A percentile compares a stretch with the other conserved stretches of the same genome.
These are phyloP conservation scores for Neurospora pannonica DNA, from an alignment of 495 filamentous ascomycete species.

Conservation along the genomic window DNA sequence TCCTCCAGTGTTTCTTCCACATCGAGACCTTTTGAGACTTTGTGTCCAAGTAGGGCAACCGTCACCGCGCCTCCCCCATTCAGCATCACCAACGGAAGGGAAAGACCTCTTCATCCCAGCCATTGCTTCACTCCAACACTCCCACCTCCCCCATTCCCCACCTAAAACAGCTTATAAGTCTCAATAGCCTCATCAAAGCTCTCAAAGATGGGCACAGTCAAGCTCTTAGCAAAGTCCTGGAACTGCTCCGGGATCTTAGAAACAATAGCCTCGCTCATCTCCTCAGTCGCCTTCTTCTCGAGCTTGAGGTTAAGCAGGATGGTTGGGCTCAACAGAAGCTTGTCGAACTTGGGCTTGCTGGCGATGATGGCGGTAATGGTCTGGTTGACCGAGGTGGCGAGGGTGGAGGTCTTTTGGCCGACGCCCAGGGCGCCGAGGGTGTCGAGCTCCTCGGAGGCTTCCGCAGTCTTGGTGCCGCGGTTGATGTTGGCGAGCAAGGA, in stretches of 20 bases:
- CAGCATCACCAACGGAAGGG: not conserved
- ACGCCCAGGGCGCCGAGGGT: slow-evolving; percentile 14
- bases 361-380: slow-evolving; percentile 18
- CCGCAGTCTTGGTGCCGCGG: slow-evolving; percentile 19
- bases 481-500: slow-evolving; percentile 23
- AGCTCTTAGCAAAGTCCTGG: slow-evolving; percentile 11
- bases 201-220: slow-evolving; percentile 19
- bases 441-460: slow-evolving; percentile 9
- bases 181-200: slow-evolving; percentile 22
- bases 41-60: not conserved
- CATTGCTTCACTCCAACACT: not conserved
- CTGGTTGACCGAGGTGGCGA: slow-evolving; percentile 16
- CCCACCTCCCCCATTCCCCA: not conserved
- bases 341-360: slow-evolving; percentile 27
- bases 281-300: slow-evolving; percentile 23
- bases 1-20: not conserved
- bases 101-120: not conserved
- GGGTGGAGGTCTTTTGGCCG: slow-evolving; percentile 13
- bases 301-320: slow-evolving; percentile 23
- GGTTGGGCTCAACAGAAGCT: slow-evolving; percentile 19
- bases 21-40: not conserved
- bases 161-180: slow-evolving; percentile 8
- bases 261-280: slow-evolving; percentile 20
- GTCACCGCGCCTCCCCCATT: not conserved
- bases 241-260: slow-evolving; percentile 25